Conservation (phyloP, 345 rosid genomes). For the Toxicodendron radicans region DNA sequence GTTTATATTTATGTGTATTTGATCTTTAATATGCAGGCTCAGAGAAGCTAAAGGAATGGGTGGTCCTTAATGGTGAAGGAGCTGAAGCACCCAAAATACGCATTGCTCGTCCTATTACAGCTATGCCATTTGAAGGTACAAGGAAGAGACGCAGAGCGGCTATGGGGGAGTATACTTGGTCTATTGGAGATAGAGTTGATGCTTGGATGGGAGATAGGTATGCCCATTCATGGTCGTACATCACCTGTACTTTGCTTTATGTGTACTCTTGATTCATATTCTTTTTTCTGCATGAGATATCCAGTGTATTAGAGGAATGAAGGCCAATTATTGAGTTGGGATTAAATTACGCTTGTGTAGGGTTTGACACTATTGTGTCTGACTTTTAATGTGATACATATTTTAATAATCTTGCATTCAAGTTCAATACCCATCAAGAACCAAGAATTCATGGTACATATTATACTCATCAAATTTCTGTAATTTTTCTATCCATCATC, state of each 20-base stretch:
- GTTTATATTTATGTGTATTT: slow-evolving; percentile 5
- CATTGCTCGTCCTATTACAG: slow-evolving; percentile 61
- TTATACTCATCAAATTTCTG: neutral
- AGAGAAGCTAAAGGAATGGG: slow-evolving; percentile 88
- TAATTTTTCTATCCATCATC: neutral
- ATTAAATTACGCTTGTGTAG: neutral
- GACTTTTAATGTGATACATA: neutral
- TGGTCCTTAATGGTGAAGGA: slow-evolving; percentile 60
- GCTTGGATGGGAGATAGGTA: slow-evolving; percentile 88
- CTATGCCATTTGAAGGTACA: slow-evolving; percentile 80
- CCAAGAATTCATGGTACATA: neutral
- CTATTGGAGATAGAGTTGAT: slow-evolving; percentile 90
- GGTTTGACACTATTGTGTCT: neutral
- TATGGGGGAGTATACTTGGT: slow-evolving; percentile 68
- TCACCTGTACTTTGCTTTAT: neutral
- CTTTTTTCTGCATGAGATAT: neutral
- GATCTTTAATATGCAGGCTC: slow-evolving; percentile 40
- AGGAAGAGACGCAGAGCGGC: slow-evolving; percentile 94
- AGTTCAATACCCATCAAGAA: neutral
- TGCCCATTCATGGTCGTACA: neutral
- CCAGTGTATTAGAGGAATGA: neutral
- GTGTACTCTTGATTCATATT: slow-evolving; percentile 6
- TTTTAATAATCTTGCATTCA: neutral
- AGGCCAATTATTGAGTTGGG: neutral
- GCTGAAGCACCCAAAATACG: slow-evolving; percentile 73